Percentiles rank a stretch among this genome's conserved stretches.
Evolutionary conservation across 306 rosid species (phyloP).

Genomic region (Begonia loranthoides): DNA sequence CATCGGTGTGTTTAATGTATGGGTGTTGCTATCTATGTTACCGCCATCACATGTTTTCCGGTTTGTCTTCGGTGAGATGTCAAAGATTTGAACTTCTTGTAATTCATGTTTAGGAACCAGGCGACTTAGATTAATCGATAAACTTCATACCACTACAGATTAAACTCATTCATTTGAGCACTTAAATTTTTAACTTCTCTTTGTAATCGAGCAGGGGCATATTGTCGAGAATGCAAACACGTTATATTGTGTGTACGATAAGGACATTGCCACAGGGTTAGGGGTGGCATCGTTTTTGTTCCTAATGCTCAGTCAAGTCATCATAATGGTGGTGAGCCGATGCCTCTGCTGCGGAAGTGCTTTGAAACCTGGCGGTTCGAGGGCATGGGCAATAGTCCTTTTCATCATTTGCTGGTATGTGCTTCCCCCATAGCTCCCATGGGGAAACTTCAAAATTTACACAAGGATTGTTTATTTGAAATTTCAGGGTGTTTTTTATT

Average conservation of each 20-base stretch:
- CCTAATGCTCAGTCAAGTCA: constrained; percentile 56
- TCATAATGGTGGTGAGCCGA: constrained; percentile 48
- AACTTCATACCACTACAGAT: no score
- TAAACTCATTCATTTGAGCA: no score
- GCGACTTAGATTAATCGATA: no score
- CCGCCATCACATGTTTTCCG: no score
- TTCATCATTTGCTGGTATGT: constrained; percentile 69
- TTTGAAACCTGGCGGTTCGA: constrained; percentile 50
- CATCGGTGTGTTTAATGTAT: no score
- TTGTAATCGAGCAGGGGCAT: constrained; percentile 31
- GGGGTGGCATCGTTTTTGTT: constrained; percentile 72
- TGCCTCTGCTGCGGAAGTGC: constrained; percentile 82
- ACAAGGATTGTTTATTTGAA: constrained; percentile 2
- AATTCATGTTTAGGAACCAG: no score
- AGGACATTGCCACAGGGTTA: constrained; percentile 74
- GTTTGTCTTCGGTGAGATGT: no score
- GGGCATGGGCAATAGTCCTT: constrained; percentile 62
- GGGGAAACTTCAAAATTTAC: not conserved
- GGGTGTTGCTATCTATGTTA: no score
- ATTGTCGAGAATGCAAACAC: constrained; percentile 3
- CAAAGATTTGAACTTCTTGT: no score
- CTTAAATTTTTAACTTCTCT: not conserved
- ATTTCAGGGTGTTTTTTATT: constrained; percentile 52
- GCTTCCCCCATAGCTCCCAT: not conserved
- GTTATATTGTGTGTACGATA: constrained; percentile 47